Base-by-base conservation (phyloP, 2,329 filamentous ascomycete genomes). In the Sporothrix protearum region DNA sequence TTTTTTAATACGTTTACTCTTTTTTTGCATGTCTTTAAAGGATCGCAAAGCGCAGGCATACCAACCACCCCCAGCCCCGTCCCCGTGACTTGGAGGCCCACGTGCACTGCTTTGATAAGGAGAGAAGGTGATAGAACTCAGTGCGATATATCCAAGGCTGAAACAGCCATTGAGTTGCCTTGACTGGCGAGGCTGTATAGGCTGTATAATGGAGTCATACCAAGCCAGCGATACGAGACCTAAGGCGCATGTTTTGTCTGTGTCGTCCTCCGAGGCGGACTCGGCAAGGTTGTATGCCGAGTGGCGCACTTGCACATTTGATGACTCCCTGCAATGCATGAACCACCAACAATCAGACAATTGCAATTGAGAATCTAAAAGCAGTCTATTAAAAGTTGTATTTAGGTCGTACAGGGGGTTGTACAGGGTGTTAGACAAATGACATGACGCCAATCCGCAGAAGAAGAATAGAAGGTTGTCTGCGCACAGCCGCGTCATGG, bases 391-490 rank as follows among this genome's bases (percentile, higher is more conserved):
- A 67, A 67, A 67, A 51, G 16, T 63, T 2, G 6, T 66, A 49
- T 64, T 30, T 22, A 22, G 49, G 63, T 49, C 30, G 63, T 66
- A 66, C 63, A 66, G 7, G 28, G 19, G n/a, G 28, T 49, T 67
- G 42, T 51, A 49, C 42, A 30, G n/a, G n/a, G n/a, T n/a, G n/a
- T n/a, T n/a, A n/a, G n/a, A n/a, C n/a, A n/a, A n/a, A n/a, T n/a
- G 39, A 42, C 16, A 2, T 51, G 45, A 51, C 25, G 36, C 28
- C 42, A 22, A 49, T 49, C 64, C 22, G 22, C 45, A 67, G 19
- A 67, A 67, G 28, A 49, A 49, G 19, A 19, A 49, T 49, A 33
- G 42, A 66, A 33, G 8, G 28, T 25, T 66, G 16, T 7, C 63
- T n/a, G 33, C 59, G 36, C n/a, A 28, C 59, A 45, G 59, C 59